A percentile compares a stretch with the other conserved stretches of the same genome.
Conservation (phyloP, 805 yeast genomes). For the Saccharomycopsis sp. region DNA sequence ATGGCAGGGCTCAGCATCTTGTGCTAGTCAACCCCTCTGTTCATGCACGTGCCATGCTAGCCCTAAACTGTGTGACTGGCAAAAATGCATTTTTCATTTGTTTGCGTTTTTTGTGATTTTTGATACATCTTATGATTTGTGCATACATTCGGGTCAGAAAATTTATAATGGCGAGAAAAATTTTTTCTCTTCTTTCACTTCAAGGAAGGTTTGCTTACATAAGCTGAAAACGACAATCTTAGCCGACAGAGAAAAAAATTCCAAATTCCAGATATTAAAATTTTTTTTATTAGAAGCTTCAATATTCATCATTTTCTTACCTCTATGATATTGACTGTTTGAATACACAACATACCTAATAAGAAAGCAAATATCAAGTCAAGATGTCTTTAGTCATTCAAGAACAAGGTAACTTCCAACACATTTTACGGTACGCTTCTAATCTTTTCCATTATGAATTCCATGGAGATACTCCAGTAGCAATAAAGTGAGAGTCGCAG, state of each 20-base stretch:
- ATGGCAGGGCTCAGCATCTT: too few relatives aligned
- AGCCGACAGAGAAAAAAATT: neutral
- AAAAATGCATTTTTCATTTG: too few relatives aligned
- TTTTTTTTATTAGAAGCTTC: neutral
- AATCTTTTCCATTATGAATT: neutral
- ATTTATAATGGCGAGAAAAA: neutral
- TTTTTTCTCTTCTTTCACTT: neutral
- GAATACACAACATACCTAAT: neutral
- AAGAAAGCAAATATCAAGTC: slow-evolving; percentile 22
- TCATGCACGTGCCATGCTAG: too few relatives aligned
- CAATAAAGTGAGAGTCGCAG: neutral
- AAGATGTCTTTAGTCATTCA: slow-evolving; percentile 95
- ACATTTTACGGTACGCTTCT: slow-evolving; percentile 93
- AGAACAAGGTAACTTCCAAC: slow-evolving; percentile 99
- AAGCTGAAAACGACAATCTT: neutral
- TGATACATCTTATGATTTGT: too few relatives aligned
- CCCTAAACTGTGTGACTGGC: too few relatives aligned
- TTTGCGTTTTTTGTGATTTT: too few relatives aligned
- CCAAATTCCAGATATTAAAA: slow-evolving; percentile 1
- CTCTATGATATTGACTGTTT: neutral
- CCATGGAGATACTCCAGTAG: neutral
- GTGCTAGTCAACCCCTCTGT: too few relatives aligned
- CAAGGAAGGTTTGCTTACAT: neutral
- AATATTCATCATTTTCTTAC: neutral
- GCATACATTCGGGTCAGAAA: neutral